A percentile compares a stretch with the other conserved stretches of the same genome.
Evolutionary conservation across 495 filamentous ascomycete genomes (phyloP).

Genomic region (Chaetomium cochliodes): DNA sequence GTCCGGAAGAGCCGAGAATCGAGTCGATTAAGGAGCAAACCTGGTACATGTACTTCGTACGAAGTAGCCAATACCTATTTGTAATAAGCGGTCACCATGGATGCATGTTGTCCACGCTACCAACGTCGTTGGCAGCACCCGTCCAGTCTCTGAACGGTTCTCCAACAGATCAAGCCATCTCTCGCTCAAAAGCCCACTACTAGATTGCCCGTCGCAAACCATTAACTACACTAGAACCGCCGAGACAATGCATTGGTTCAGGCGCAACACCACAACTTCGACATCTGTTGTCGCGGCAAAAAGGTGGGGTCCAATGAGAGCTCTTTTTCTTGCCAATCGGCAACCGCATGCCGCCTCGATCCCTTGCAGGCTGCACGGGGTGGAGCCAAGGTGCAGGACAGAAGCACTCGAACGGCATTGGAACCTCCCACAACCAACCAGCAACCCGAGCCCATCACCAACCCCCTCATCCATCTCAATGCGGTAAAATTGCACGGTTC

Average conservation of each 20-base stretch:
- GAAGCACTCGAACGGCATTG: background rate
- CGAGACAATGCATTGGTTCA: constrained; percentile 3
- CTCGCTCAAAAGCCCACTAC: background rate
- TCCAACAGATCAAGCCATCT: background rate
- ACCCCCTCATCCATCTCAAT: background rate
- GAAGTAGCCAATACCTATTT: too few species aligned
- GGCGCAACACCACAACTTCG: background rate
- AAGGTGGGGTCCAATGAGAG: constrained; percentile 2
- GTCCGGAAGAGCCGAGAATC: too few species aligned
- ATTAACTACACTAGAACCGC: too few species aligned
- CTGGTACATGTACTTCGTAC: too few species aligned
- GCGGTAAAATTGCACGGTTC: too few species aligned
- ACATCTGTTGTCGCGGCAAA: background rate
- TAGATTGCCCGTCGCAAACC: background rate
- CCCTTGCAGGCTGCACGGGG: too few species aligned
- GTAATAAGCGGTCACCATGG: too few species aligned
- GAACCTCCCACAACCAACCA: constrained; percentile 8
- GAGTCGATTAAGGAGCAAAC: too few species aligned
- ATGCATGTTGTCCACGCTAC: too few species aligned
- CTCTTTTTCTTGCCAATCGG: background rate
- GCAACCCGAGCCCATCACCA: background rate
- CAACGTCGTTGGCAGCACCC: too few species aligned
- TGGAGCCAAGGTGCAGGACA: background rate
- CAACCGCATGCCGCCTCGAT: background rate
- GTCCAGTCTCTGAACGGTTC: too few species aligned